A percentile compares a stretch with the other conserved stretches of the same genome.
phyloP scores from a whole-genome alignment of 2,329 filamentous ascomycete genomes.

The Fusarium torulosum region DNA sequence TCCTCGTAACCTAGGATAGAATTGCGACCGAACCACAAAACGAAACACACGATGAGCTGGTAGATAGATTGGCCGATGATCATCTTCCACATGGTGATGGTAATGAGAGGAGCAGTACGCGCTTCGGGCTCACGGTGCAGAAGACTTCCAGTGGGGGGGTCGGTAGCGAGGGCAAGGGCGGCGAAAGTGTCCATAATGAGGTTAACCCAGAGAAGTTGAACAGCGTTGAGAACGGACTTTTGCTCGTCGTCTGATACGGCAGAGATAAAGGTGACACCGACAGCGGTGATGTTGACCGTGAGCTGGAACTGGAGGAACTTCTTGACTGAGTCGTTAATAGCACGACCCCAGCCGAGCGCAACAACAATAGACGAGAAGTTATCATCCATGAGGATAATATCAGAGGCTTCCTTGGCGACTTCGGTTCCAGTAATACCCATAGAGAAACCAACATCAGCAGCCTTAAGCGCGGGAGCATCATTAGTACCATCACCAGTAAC shows the following conservation, averaged over 20 bases:
- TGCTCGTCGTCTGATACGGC: constrained; percentile 65
- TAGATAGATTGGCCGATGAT: constrained; percentile 71
- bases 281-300: constrained; percentile 77
- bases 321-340: constrained; percentile 75
- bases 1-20: constrained; percentile 62
- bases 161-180: constrained; percentile 72
- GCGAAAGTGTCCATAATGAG: constrained; percentile 78
- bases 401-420: constrained; percentile 73
- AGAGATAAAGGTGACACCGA: constrained; percentile 73
- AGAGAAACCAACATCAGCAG: constrained; percentile 75
- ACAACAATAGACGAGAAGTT: constrained; percentile 76
- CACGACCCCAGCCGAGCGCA: constrained; percentile 74
- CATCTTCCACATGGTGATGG: constrained; percentile 77
- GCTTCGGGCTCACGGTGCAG: constrained; percentile 64
- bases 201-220: constrained; percentile 77
- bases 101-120: constrained; percentile 80
- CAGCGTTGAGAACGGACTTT: constrained; percentile 73
- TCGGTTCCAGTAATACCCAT: constrained; percentile 77
- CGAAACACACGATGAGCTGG: constrained; percentile 69
- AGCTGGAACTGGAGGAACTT: constrained; percentile 78
- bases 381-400: constrained; percentile 75
- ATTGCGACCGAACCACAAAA: constrained; percentile 69
- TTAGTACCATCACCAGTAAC: constrained; percentile 77
- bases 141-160: constrained; percentile 69
- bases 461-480: constrained; percentile 74